Percentiles rank a stretch among this genome's conserved stretches.
Evolutionary conservation across 441 rosid genomes (phyloP).

Genomic region (Populus hybrid): DNA sequence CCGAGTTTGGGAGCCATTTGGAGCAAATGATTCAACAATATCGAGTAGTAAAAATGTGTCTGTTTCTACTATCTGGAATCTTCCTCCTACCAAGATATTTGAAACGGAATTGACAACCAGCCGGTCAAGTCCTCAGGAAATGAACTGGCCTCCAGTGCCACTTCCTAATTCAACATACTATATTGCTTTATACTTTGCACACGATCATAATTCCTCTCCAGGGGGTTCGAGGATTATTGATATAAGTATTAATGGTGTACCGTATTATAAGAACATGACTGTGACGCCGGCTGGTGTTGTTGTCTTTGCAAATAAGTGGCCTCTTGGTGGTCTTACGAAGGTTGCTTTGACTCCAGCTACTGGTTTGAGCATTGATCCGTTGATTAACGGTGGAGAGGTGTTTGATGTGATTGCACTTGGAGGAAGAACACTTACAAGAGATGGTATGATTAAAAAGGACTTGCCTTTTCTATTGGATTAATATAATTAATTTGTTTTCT

Average conservation of each 20-base stretch:
- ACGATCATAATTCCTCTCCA: slow-evolving; percentile 36
- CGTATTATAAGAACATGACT: slow-evolving; percentile 54
- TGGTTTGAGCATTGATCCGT: slow-evolving; percentile 55
- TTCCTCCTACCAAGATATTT: slow-evolving; percentile 70
- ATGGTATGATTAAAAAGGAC: slow-evolving; percentile 43
- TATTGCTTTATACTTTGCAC: slow-evolving; percentile 80
- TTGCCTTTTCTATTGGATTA: background rate
- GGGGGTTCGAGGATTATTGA: slow-evolving; percentile 45
- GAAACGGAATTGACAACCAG: slow-evolving; percentile 49
- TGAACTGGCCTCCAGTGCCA: slow-evolving; percentile 63
- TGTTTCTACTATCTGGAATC: slow-evolving; percentile 84
- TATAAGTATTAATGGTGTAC: slow-evolving; percentile 54
- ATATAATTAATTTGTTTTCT: background rate
- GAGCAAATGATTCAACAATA: too few species aligned
- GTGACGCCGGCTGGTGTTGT: slow-evolving; percentile 55
- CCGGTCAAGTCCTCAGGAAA: slow-evolving; percentile 39
- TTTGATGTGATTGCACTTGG: slow-evolving; percentile 50
- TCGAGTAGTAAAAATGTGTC: too few species aligned
- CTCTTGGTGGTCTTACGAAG: slow-evolving; percentile 56
- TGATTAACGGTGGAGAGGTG: slow-evolving; percentile 78
- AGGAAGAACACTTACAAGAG: slow-evolving; percentile 73
- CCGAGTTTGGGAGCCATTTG: slow-evolving; percentile 75
- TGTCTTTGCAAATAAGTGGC: slow-evolving; percentile 66
- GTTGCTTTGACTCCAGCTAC: slow-evolving; percentile 49
- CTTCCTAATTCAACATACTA: slow-evolving; percentile 43